phyloP scores from a whole-genome alignment of 208 protist species.

The Leishmania martiniquensis region DNA sequence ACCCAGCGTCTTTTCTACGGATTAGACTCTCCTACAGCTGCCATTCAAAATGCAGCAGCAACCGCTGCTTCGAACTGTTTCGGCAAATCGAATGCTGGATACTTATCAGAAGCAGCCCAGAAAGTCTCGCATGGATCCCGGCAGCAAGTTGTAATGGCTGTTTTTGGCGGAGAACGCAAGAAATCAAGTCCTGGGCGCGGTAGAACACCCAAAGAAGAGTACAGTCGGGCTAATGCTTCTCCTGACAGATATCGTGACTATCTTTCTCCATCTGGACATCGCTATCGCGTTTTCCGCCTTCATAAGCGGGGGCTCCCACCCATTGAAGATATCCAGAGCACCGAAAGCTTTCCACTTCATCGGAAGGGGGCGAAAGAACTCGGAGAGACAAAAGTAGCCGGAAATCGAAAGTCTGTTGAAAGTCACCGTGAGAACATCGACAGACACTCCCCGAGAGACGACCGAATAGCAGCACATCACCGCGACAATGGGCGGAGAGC shows the following conservation, averaged over 20 bases:
- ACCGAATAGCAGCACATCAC: not conserved
- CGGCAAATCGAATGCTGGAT: not conserved
- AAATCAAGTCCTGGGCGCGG: not conserved
- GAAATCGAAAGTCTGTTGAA: not conserved
- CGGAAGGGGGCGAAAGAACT: not conserved
- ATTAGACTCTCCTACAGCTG: slow-evolving; percentile 7
- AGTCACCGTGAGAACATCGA: not conserved
- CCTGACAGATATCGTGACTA: slow-evolving; percentile 8
- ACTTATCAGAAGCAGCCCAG: not conserved
- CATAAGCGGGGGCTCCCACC: not conserved
- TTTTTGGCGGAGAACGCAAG: not conserved
- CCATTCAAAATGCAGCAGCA: slow-evolving; percentile 8
- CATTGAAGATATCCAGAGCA: not conserved
- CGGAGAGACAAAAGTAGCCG: not conserved
- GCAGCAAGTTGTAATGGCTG: not conserved
- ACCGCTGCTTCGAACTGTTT: not conserved
- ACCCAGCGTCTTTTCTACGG: slow-evolving; percentile 13
- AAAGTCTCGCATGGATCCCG: not conserved
- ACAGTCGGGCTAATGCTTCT: not conserved
- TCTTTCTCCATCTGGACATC: not conserved
- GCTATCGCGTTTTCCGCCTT: not conserved
- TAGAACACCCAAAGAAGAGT: not conserved
- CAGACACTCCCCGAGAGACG: not conserved
- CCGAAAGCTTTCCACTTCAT: not conserved
- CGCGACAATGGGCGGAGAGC: not conserved